Conservation (phyloP, 2,329 filamentous ascomycete species). For the Lasiodiplodia hormozganensis region DNA sequence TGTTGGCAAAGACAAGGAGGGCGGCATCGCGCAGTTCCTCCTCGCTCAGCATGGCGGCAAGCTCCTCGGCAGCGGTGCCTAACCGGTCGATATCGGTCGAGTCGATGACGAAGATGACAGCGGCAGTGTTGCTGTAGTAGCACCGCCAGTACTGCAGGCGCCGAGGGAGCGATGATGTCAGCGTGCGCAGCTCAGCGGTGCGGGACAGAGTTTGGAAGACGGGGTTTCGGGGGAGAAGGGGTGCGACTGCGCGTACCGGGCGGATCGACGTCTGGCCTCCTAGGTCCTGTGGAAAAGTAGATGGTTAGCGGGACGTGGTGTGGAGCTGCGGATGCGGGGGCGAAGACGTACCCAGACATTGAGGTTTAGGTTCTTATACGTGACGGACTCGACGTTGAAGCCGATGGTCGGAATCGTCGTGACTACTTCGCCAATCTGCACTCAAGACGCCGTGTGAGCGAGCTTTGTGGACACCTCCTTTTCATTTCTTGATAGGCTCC, state of each 20-base stretch:
- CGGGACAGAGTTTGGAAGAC: constrained; percentile 10
- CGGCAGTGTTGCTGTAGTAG: constrained; percentile 98
- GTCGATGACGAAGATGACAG: constrained; percentile 98
- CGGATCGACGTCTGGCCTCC: constrained; percentile 98
- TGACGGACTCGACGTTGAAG: constrained; percentile 98
- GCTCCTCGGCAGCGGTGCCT: constrained; percentile 89
- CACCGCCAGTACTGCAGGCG: constrained; percentile 82
- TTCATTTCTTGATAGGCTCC: neutral
- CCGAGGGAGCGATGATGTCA: constrained; percentile 6
- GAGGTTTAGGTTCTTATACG: constrained; percentile 97
- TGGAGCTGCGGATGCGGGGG: constrained; percentile 5
- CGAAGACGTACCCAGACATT: constrained; percentile 84
- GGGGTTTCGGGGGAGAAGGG: constrained; percentile 21
- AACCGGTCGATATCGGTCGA: constrained; percentile 96
- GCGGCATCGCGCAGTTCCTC: constrained; percentile 94
- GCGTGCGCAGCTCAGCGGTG: constrained; percentile 24
- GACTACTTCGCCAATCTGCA: constrained; percentile 94
- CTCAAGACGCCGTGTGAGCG: constrained; percentile 20
- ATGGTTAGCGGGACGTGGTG: neutral
- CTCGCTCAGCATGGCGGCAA: constrained; percentile 94
- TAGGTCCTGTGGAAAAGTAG: constrained; percentile 67
- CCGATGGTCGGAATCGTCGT: constrained; percentile 99
- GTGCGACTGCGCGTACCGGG: constrained; percentile 53
- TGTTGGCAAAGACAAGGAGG: constrained; percentile 95
- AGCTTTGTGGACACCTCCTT: neutral